These are phyloP conservation scores for Botrytis medusae DNA, from an alignment of 2,329 filamentous ascomycete species.

Conservation along the genomic window DNA sequence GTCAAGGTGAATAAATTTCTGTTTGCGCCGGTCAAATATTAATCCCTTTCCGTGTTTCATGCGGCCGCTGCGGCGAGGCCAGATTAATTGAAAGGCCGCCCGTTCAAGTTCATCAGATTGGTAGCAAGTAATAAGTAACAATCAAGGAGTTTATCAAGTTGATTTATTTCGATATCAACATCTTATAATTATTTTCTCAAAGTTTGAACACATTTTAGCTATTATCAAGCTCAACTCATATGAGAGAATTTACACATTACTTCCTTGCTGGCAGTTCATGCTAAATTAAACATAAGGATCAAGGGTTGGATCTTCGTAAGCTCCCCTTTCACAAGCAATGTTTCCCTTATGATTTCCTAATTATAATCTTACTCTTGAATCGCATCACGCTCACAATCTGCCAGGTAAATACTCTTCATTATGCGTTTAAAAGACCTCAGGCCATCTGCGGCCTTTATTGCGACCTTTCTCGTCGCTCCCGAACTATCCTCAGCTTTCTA, in stretches of 20 bases:
- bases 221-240: background rate
- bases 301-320: conserved; percentile 17
- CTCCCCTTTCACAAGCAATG: conserved; percentile 9
- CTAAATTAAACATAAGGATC: conserved; percentile 9
- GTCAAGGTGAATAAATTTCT: conserved; percentile 12
- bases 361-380: background rate
- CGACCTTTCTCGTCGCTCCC: conserved; percentile 50
- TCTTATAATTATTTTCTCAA: background rate
- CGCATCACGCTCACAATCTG: background rate
- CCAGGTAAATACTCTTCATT: conserved; percentile 19
- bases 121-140: background rate
- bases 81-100: conserved; percentile 14
- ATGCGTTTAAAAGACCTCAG: conserved; percentile 39
- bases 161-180: conserved; percentile 5
- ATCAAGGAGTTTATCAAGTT: background rate
- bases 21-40: conserved; percentile 26
- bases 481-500: conserved; percentile 76
- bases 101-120: background rate
- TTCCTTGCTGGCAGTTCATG: conserved; percentile 10
- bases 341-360: background rate
- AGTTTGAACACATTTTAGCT: background rate
- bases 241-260: background rate
- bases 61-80: conserved; percentile 17
- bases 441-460: conserved; percentile 49
- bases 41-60: conserved; percentile 11